A percentile compares a stretch with the other conserved stretches of the same genome.
phyloP scores from a whole-genome alignment of 2,329 filamentous ascomycete species.

The Geoglossum cookeanum region DNA sequence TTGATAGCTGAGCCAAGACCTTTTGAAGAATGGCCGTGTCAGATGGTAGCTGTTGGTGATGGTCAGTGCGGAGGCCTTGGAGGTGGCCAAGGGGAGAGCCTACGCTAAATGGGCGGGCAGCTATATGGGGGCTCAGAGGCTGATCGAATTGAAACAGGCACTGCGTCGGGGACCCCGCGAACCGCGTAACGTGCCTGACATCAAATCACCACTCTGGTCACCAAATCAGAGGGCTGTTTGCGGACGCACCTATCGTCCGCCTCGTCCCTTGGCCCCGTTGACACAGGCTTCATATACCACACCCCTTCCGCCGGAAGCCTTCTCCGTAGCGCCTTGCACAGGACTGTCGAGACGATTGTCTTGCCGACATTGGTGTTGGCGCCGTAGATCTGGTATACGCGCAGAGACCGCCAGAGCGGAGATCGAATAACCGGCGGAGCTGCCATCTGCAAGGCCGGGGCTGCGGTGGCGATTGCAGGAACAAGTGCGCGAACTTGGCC shows the following conservation, averaged over 20 bases:
- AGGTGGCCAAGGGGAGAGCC: background rate
- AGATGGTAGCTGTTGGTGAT: background rate
- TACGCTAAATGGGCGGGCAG: slow-evolving; percentile 26
- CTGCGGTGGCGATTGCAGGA: no score
- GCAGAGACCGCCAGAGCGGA: slow-evolving; percentile 47
- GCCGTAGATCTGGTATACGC: slow-evolving; percentile 58
- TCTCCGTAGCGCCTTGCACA: slow-evolving; percentile 41
- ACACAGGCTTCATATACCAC: slow-evolving; percentile 63
- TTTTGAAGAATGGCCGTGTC: slow-evolving; percentile 22
- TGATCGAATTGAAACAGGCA: slow-evolving; percentile 54
- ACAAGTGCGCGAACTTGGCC: no score
- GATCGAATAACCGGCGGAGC: slow-evolving; percentile 32
- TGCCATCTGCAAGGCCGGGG: no score
- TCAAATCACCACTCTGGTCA: background rate
- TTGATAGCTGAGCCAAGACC: slow-evolving; percentile 27
- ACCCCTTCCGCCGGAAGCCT: slow-evolving; percentile 29
- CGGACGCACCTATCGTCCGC: slow-evolving; percentile 45
- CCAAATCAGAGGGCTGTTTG: background rate
- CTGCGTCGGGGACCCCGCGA: slow-evolving; percentile 36
- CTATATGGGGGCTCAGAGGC: slow-evolving; percentile 61
- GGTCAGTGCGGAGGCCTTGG: background rate
- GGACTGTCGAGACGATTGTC: slow-evolving; percentile 56
- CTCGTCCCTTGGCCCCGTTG: slow-evolving; percentile 50
- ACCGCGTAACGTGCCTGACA: slow-evolving; percentile 41
- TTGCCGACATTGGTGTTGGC: slow-evolving; percentile 76